Base-by-base conservation (phyloP, 1,284 basidiomycete species). In the Hymenochaete sp. region DNA sequence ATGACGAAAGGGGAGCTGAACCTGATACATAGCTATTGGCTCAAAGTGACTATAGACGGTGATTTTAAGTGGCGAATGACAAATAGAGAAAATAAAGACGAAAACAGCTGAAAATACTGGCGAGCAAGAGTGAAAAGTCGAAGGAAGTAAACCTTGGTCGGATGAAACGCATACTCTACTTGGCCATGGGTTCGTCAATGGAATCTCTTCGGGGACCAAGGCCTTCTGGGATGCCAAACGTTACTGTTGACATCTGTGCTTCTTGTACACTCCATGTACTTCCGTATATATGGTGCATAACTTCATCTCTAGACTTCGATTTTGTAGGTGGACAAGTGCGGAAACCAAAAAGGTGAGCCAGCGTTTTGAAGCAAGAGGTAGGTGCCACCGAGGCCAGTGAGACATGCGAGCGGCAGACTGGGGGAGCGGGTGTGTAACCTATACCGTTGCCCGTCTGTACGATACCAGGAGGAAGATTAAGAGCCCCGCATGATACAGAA, bases 261-360 rank as follows among this genome's bases (percentile, higher is more conserved):
- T 50, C 48, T 10, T 31, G 35, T n/a, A 51, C 14, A 24, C 45
- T 47, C 45, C 45, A 51, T 10, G 45, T 44, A 32, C 45, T 47
- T 5, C 49, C 45, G 29, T 44, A 51, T 14, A 42, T 38, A 21
- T 50, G 39, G 29, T 50, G 48, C 49, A 47, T 44, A 24, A 44
- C 37, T 16, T 44, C 45, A 19, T 33, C 27, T 21, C 28, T 44
- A 10, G 49, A 42, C 19, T 28, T 39, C n/a, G 45, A 18, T 16
- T 35, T 22, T 10, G 9, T 32, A 18, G 9, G 29, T 28, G n/a
- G 33, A 18, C 27, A 36, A 9, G 31, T 32, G 13, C 38, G n/a
- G n/a, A 47, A 18, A n/a, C 3, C 21, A n/a, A n/a, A n/a, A n/a
- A n/a, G n/a, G n/a, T n/a, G n/a, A 21, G 35, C 36, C 22, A 51